Percentiles rank a stretch among this genome's conserved stretches.
Conservation (phyloP, 768 basidiomycete species). For the Hericium coralloides region DNA sequence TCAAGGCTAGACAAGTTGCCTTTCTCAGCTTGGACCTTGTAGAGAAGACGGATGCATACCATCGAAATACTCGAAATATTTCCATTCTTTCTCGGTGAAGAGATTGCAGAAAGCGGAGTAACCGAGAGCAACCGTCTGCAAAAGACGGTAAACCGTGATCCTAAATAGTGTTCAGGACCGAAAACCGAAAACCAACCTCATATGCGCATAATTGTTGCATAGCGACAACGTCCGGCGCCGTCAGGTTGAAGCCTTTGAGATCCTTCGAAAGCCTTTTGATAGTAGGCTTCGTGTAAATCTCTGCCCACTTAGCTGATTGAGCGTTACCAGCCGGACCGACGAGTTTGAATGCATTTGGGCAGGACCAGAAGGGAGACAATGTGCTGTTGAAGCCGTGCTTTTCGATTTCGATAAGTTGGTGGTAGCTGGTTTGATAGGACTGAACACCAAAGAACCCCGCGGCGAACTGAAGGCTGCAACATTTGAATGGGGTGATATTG, state of each 20-base stretch:
- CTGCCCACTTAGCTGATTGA: conserved; percentile 27
- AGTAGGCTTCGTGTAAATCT: conserved; percentile 30
- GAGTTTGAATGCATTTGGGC: conserved; percentile 22
- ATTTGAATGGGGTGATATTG: not conserved
- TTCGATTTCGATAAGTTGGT: conserved; percentile 40
- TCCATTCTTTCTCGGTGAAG: conserved; percentile 46
- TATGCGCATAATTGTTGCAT: conserved; percentile 34
- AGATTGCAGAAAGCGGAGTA: conserved; percentile 40
- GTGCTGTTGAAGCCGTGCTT: conserved; percentile 37
- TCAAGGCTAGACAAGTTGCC: conserved; percentile 2
- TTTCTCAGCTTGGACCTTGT: no score
- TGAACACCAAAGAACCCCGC: conserved; percentile 41
- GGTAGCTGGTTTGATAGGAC: conserved; percentile 30
- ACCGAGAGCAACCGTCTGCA: conserved; percentile 40
- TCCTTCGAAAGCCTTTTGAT: conserved; percentile 22
- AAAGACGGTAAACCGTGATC: not conserved
- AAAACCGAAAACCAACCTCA: conserved; percentile 18
- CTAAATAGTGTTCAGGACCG: not conserved
- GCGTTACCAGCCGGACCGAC: conserved; percentile 17
- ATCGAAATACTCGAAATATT: conserved; percentile 34
- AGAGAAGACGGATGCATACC: conserved; percentile 15
- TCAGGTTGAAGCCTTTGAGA: conserved; percentile 26
- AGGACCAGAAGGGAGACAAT: conserved; percentile 31
- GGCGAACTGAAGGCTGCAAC: conserved; percentile 34
- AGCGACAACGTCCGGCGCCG: conserved; percentile 18